Evolutionary conservation across 1,284 basidiomycete genomes (phyloP).

Genomic region (Austropuccinia psidii): DNA sequence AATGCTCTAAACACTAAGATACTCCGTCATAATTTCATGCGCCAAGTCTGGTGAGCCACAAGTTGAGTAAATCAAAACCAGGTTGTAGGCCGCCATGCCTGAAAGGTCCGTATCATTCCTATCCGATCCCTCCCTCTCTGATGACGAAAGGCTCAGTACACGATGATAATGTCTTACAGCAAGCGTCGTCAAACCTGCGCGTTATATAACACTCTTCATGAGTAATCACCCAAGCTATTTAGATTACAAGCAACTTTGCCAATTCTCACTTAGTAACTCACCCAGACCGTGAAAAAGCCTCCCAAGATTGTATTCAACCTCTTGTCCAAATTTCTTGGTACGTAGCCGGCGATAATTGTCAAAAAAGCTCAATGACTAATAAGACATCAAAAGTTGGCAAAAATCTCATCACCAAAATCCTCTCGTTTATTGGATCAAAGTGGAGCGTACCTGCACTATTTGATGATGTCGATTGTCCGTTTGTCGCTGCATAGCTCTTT

Average conservation of each 20-base stretch:
- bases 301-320: slow-evolving; percentile 84
- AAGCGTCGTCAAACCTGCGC: slow-evolving; percentile 65
- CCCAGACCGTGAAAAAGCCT: slow-evolving; percentile 83
- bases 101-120: slow-evolving; percentile 33
- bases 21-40: slow-evolving; percentile 45
- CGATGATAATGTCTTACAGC: slow-evolving; percentile 75
- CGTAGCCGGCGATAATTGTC: slow-evolving; percentile 62
- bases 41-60: slow-evolving; percentile 58
- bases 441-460: slow-evolving; percentile 58
- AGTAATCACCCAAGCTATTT: background rate
- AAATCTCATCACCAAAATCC: background rate
- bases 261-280: slow-evolving; percentile 46
- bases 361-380: slow-evolving; percentile 71
- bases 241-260: background rate
- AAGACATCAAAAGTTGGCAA: background rate
- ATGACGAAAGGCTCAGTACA: slow-evolving; percentile 54
- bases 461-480: slow-evolving; percentile 88
- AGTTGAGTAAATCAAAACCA: slow-evolving; percentile 68
- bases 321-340: slow-evolving; percentile 49
- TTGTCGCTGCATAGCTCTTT: slow-evolving; percentile 83
- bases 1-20: slow-evolving; percentile 40
- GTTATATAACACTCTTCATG: background rate
- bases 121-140: slow-evolving; percentile 39
- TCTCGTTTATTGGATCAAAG: background rate
- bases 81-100: slow-evolving; percentile 73